phyloP scores from a whole-genome alignment of 2,329 filamentous ascomycete genomes.

The Ascochyta clinopodiicola region DNA sequence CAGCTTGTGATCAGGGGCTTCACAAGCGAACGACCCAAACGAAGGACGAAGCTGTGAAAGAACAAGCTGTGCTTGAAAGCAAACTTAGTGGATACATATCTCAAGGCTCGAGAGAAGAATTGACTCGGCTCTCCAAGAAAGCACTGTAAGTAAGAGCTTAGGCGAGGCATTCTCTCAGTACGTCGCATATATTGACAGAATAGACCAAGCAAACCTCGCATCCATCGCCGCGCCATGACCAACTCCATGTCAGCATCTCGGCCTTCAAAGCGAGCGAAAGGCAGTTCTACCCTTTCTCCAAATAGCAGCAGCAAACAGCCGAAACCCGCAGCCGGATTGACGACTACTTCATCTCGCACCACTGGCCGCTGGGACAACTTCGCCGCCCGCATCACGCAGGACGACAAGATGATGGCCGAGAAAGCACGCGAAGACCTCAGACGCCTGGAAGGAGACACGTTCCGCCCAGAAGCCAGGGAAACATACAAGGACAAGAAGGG shows the following conservation, averaged over 20 bases:
- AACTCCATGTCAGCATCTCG: background rate
- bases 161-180: no score
- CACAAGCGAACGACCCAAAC: background rate
- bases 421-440: background rate
- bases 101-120: no score
- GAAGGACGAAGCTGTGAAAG: no score
- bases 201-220: background rate
- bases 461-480: conserved; percentile 11
- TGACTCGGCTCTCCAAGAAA: no score
- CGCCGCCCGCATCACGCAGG: conserved; percentile 4
- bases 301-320: background rate
- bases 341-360: background rate
- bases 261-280: conserved; percentile 1
- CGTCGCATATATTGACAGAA: background rate
- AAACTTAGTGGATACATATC: no score
- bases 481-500: conserved; percentile 10
- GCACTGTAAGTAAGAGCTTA: no score
- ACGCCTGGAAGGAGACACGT: background rate
- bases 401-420: background rate
- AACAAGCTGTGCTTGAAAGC: no score
- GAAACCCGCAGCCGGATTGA: background rate
- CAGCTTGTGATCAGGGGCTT: no score
- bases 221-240: background rate
- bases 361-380: conserved; percentile 5
- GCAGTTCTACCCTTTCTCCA: background rate